Evolutionary conservation across 768 basidiomycete genomes (phyloP), one percentile per base, ranked within the genome.

Genomic region (Rhodotorula diobovata): DNA sequence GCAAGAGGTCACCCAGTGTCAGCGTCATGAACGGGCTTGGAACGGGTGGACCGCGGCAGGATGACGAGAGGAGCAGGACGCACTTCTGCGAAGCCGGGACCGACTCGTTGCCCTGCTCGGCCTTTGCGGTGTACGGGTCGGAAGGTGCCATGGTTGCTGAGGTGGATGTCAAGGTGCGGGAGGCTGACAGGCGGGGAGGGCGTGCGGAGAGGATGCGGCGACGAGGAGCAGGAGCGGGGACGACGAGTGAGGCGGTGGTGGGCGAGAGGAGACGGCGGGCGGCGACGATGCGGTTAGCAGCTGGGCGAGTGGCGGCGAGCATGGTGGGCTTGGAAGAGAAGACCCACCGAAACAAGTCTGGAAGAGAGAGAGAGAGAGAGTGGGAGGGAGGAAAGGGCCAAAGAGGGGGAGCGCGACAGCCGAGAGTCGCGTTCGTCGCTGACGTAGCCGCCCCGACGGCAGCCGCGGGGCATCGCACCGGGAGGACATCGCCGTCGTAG

Each of bases 51-150:
- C 11, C 50, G 20, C 8, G 25, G 28, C 10, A 28, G 51, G 16
- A 30, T 20, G 55, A n/a, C 0, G 45, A 2, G 45, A 2, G 41
- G 34, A 48, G 14, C 34, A 23, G 2, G 56, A 34, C 64, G 30
- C 25, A 59, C 73, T 74, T 74, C 50, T 70, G 46, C 34, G 54
- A 50, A 21, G 66, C 66, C 34, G 73, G 70, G 5, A 63, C 66
- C 48, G 70, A 12, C 41, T 12, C 12, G 41, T 43, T 18, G 41
- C 41, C 73, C 8, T 50, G 4, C 18, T 35, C 37, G 48, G 66
- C 68, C 63, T 74, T 74, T 45, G 69, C 46, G 63, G 69, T 71
- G 73, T 74, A 74, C 20, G 72, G 72, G 68, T 74, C 69, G 58
- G 28, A 30, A 59, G 46, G 39, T 4, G 72, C 48, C 70, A 71